Percentiles rank a stretch among this genome's conserved stretches.
Evolutionary conservation across 108 stramenopile species (phyloP).

Genomic region (Thalassiosira profunda): DNA sequence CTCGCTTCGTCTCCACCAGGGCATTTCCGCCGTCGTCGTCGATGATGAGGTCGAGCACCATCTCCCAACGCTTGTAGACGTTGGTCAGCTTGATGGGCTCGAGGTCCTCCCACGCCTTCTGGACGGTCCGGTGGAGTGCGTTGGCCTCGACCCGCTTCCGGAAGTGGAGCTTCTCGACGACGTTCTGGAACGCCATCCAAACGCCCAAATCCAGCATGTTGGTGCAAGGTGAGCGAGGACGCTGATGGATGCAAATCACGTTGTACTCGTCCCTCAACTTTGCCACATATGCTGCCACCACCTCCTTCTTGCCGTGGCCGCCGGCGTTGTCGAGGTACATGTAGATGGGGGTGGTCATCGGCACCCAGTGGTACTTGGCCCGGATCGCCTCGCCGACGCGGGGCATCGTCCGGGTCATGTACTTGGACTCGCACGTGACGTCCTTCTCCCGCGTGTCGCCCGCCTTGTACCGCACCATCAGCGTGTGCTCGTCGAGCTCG

Average conservation of each 20-base stretch:
- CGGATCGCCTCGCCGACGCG: constrained; percentile 16
- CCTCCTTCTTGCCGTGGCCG: constrained; percentile 20
- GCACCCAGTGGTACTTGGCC: constrained; percentile 15
- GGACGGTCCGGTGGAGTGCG: not conserved
- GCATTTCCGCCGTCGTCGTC: constrained; percentile 6
- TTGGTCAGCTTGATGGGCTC: not conserved
- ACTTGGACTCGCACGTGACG: constrained; percentile 22
- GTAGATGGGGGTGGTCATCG: not conserved
- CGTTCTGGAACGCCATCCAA: constrained; percentile 18
- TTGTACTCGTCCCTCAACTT: constrained; percentile 1
- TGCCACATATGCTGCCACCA: not conserved
- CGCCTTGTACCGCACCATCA: constrained; percentile 3
- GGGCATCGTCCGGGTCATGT: constrained; percentile 18
- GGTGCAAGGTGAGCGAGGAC: constrained; percentile 16
- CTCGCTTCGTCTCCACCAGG: constrained; percentile 7
- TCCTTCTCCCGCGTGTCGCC: constrained; percentile 32
- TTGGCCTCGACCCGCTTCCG: not conserved
- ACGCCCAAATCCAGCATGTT: constrained; percentile 27
- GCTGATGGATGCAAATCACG: constrained; percentile 5
- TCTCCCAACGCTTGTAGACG: constrained; percentile 13
- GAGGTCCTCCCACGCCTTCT: not conserved
- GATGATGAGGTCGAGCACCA: constrained; percentile 24
- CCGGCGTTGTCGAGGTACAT: constrained; percentile 37
- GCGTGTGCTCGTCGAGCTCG: not conserved
- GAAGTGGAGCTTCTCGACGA: constrained; percentile 2